Base-by-base conservation (phyloP, 805 yeast species). In the Wickerhamomyces bovis region DNA sequence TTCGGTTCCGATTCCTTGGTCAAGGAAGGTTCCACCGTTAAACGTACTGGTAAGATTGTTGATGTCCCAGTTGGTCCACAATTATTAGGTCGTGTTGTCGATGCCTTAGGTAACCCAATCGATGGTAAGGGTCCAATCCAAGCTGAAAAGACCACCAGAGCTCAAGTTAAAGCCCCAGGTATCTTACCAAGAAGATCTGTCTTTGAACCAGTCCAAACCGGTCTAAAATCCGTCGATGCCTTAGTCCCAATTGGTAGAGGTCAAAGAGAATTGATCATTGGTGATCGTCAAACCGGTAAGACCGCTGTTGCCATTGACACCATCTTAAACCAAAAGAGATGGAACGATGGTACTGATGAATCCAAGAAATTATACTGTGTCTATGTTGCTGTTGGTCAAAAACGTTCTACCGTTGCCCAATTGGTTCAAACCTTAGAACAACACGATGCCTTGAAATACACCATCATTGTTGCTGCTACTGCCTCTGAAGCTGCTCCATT, bases 281-380 rank as follows among this genome's bases (percentile, higher is more conserved):
- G 99, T 85, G 99, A 92, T 77, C 92, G 99, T 83, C 99, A 94
- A 81, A 94, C 99, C 68, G 99, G 99, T 85, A 94, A 94, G 83
- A 94, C 99, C 70, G 97, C 98, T 58, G 97, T 94, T 65, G 99
- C 98, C 64, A 73, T 94, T 64, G 99, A 94, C 75, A 83, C 99
- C 77, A 94, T 94, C 69, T 83, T 94, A 70, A 94, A 94, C 80
- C 99, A 94, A 80, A 94, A 92, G 87, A 86, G 96, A 78, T 89
- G 97, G 96, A 94, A 94, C 84, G 73, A 78, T 64, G 96, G 96
- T 75, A 48, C 76, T 55, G 98, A 94, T 72, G 99, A 94, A 83
- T 73, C 83, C 70, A 94, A 94, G 85, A 94, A 94, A 79, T 83
- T 94, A 69, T 94, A 92, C 90, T 94, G 99, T 87, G 97, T 94